Conservation (phyloP, 352 stramenopile genomes). For the Globisporangium middletonii region DNA sequence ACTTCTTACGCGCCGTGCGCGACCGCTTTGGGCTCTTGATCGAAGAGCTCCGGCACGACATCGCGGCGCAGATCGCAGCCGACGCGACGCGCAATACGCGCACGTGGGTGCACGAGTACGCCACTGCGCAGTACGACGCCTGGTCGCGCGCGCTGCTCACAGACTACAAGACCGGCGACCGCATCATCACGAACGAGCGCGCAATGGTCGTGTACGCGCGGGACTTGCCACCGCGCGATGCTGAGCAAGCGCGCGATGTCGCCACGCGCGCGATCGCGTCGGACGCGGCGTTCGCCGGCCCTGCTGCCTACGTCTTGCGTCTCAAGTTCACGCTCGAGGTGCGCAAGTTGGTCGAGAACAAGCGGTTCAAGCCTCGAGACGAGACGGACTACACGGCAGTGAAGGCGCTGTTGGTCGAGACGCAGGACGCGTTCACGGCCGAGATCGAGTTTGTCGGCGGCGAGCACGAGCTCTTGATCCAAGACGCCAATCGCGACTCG, state of each 20-base stretch:
- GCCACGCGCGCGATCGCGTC: not conserved
- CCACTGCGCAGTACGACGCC: not conserved
- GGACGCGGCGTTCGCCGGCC: not conserved
- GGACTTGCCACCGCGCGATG: not conserved
- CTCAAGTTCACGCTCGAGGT: not conserved
- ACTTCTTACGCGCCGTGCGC: not conserved
- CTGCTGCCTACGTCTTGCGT: not conserved
- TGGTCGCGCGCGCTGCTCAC: not conserved
- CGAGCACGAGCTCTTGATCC: not conserved
- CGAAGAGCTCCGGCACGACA: slow-evolving; percentile 1
- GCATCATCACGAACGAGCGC: not conserved
- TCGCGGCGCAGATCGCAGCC: not conserved
- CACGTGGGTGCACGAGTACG: not conserved
- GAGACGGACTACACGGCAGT: not conserved
- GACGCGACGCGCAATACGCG: not conserved
- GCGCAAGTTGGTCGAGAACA: not conserved
- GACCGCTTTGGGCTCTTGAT: slow-evolving; percentile 2
- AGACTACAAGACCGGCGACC: not conserved
- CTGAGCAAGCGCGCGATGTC: not conserved
- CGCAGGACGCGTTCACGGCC: not conserved
- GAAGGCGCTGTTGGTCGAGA: not conserved
- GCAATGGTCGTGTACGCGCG: not conserved
- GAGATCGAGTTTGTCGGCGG: slow-evolving; percentile 1
- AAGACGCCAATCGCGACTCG: not conserved
- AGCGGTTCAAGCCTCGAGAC: not conserved